These are phyloP conservation scores for Prunus salicina DNA, from an alignment of 306 rosid genomes.

Conservation along the genomic window DNA sequence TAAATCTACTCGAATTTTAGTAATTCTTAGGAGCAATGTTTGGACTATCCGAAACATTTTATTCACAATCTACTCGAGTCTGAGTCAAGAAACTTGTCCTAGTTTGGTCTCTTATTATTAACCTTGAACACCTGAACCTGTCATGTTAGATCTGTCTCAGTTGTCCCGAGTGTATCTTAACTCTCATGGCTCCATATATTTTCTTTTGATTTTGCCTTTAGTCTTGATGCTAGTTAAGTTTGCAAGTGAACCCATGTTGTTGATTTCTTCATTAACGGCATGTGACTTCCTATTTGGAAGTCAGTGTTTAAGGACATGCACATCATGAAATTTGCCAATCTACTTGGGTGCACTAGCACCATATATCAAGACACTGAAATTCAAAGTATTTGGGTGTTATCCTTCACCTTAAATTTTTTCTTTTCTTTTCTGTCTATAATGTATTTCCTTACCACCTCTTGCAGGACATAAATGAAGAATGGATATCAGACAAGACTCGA, in stretches of 20 bases:
- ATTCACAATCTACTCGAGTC: not conserved
- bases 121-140: not conserved
- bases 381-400: not conserved
- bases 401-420: not conserved
- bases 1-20: not conserved
- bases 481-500: conserved; percentile 99
- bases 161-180: not conserved
- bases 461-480: conserved; percentile 98
- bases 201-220: not conserved
- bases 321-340: not conserved
- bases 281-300: not conserved
- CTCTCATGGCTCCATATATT: not conserved
- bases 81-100: not conserved
- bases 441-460: conserved; percentile 12
- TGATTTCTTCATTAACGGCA: not conserved
- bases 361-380: not conserved
- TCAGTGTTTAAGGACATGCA: not conserved
- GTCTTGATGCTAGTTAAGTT: not conserved
- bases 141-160: not conserved
- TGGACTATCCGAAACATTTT: not conserved
- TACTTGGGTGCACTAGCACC: not conserved
- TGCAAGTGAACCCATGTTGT: not conserved
- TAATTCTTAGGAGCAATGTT: not conserved
- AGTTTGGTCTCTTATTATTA: not conserved
- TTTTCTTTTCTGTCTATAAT: not conserved